Evolutionary conservation across 306 rosid species (phyloP), one percentile per base, ranked within the genome.

Genomic region (Vachellia pachyceras): DNA sequence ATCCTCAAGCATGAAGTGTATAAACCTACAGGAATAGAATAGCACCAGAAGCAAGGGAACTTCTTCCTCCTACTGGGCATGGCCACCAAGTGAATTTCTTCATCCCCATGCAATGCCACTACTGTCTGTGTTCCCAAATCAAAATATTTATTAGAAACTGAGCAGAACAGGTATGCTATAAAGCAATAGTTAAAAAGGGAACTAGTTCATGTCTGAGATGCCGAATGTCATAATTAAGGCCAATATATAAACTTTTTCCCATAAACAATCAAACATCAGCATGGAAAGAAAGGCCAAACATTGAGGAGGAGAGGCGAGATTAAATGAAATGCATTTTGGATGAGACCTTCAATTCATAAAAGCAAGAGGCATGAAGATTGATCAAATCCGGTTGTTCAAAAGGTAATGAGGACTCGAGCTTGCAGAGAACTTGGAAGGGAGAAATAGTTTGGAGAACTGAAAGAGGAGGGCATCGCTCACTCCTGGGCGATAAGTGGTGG

Each of bases 41-140:
- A 96, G 85, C 99, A 88, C 99, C 99, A 96, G 87, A 96, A 96
- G 75, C 99, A 91, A 3, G 99, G 99, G 77, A 93, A 96, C 81
- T 90, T 96, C 86, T 93, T 94, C 83, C 91, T 88, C 88, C 92
- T 96, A 69, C 97, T 93, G 40, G 95, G 97, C 99, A 96, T 96
- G 80, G 99, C 97, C 77, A 96, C 97, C 77, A 96, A 87, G 78
- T 96, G 99, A 89, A 96, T 80, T 86, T 96, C 99, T 78, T 92
- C 98, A 2, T 90, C 93, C 5, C 96, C 98, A 35, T 88, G 73
- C 80, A 93, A 42, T 25, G 81, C 94, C 55, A 93, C 94, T 36
- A 97, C 98, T 2, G 99, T 91, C 99, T 58, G 14, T 96, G 86
- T 39, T 22, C 25, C 33, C 80, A 76, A 72, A 83, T 55, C 73